Conservation (phyloP, 2,329 filamentous ascomycete genomes). For the Gremmenia infestans region DNA sequence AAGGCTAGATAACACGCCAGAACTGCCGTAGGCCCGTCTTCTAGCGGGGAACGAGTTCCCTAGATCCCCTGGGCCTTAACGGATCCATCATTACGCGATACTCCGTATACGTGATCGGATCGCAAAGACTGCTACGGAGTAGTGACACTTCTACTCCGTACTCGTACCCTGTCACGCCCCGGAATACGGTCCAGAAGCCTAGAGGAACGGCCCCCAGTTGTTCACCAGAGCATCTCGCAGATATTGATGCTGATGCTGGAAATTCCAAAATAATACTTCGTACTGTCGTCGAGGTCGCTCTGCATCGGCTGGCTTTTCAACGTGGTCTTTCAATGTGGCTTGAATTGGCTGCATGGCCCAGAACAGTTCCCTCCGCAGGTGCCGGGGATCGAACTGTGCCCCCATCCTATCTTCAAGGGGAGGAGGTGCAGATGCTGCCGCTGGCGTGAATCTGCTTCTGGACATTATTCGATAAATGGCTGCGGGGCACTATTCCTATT, state of each 20-base stretch:
- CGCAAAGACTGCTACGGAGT: too few relatives aligned
- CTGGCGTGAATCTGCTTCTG: slow-evolving; percentile 12
- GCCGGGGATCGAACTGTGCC: slow-evolving; percentile 13
- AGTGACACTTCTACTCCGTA: too few relatives aligned
- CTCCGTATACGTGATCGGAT: too few relatives aligned
- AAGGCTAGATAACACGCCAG: slow-evolving; percentile 12
- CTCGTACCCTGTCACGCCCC: background rate
- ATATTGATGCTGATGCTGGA: background rate
- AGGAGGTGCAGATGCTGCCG: slow-evolving; percentile 9
- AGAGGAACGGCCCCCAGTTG: background rate
- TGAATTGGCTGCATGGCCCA: background rate
- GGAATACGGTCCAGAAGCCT: background rate
- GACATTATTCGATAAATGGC: slow-evolving; percentile 16
- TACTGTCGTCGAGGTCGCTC: too few relatives aligned
- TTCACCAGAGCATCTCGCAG: background rate
- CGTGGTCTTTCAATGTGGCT: background rate
- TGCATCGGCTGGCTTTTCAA: background rate
- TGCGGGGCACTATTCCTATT: slow-evolving; percentile 9
- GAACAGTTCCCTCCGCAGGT: slow-evolving; percentile 9
- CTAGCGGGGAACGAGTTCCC: slow-evolving; percentile 6
- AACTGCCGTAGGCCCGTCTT: background rate
- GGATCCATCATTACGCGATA: background rate
- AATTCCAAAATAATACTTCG: background rate
- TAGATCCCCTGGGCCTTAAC: background rate
- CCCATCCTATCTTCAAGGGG: background rate